A percentile compares a stretch with the other conserved stretches of the same genome.
Evolutionary conservation across 495 filamentous ascomycete genomes (phyloP).

Genomic region (Xylaria intraflava): DNA sequence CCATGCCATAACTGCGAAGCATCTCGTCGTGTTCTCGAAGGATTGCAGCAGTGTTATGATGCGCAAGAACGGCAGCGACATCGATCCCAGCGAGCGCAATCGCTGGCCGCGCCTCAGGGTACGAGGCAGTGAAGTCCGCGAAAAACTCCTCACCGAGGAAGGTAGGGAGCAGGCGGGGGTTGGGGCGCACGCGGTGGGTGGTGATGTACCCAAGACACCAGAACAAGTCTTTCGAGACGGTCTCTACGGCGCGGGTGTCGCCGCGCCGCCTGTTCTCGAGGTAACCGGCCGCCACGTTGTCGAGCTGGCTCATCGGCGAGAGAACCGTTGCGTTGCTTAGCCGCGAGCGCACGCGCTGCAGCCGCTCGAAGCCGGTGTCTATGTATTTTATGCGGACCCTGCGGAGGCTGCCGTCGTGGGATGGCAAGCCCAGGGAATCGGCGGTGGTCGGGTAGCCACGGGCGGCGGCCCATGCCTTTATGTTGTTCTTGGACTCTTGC

Average conservation of each 20-base stretch:
- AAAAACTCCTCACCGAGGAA: conserved; percentile 23
- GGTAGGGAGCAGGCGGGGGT: conserved; percentile 10
- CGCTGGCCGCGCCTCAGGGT: conserved; percentile 11
- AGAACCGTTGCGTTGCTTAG: conserved; percentile 17
- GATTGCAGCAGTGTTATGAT: not conserved
- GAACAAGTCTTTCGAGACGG: conserved; percentile 18
- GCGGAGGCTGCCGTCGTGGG: not conserved
- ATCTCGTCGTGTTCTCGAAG: conserved; percentile 18
- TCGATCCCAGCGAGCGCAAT: conserved; percentile 23
- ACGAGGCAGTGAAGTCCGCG: conserved; percentile 13
- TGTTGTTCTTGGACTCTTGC: conserved; percentile 15
- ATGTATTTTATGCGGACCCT: conserved; percentile 26
- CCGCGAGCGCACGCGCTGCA: conserved; percentile 10
- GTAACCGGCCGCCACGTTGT: conserved; percentile 19
- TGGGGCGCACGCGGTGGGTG: not conserved
- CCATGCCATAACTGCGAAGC: conserved; percentile 11
- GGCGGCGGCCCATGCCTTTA: conserved; percentile 27
- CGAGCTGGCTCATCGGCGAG: conserved; percentile 16
- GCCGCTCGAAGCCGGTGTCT: conserved; percentile 17
- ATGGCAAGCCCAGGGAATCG: conserved; percentile 20
- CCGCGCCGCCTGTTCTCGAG: conserved; percentile 5
- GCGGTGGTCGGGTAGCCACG: conserved; percentile 8
- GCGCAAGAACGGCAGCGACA: conserved; percentile 12
- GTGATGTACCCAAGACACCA: conserved; percentile 16
- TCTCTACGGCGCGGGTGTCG: conserved; percentile 5